phyloP scores from a whole-genome alignment of 2,329 filamentous ascomycete genomes.

The Ascochyta viciae-villosae region DNA sequence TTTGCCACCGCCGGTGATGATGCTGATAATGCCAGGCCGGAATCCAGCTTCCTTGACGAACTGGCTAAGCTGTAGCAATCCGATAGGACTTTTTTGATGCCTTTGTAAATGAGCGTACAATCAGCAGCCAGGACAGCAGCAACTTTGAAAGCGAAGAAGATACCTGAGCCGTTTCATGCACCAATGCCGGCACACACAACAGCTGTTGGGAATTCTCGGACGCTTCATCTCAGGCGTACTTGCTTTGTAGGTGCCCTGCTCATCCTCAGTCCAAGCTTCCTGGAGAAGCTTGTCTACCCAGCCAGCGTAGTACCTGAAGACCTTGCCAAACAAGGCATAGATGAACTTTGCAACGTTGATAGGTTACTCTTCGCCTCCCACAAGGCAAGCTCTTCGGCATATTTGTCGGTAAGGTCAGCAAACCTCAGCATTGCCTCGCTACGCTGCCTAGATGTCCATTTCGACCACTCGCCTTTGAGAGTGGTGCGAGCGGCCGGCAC shows the following conservation, averaged over 20 bases:
- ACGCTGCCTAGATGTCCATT: slow-evolving; percentile 30
- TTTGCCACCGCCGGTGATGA: slow-evolving; percentile 37
- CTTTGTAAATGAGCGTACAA: slow-evolving; percentile 42
- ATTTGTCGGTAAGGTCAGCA: slow-evolving; percentile 34
- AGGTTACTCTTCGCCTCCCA: slow-evolving; percentile 25
- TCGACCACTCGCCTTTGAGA: slow-evolving; percentile 31
- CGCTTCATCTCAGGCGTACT: neutral
- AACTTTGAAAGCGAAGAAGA: slow-evolving; percentile 36
- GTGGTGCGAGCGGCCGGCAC: slow-evolving; percentile 35
- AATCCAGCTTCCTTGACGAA: slow-evolving; percentile 46
- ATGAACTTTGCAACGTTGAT: slow-evolving; percentile 16
- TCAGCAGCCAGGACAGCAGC: slow-evolving; percentile 45
- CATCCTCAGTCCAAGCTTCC: slow-evolving; percentile 21
- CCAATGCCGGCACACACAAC: slow-evolving; percentile 40
- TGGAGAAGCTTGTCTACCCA: slow-evolving; percentile 30
- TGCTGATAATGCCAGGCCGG: slow-evolving; percentile 52
- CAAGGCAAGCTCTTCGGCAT: slow-evolving; percentile 14
- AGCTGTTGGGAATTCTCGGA: neutral
- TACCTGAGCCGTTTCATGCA: slow-evolving; percentile 34
- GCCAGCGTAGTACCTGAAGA: slow-evolving; percentile 33
- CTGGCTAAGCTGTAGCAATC: slow-evolving; percentile 27
- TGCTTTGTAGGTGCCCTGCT: slow-evolving; percentile 14
- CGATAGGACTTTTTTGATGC: slow-evolving; percentile 37
- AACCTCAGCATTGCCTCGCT: slow-evolving; percentile 32
- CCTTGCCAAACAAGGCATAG: slow-evolving; percentile 13